Percentiles rank a stretch among this genome's conserved stretches.
These are phyloP conservation scores for Xylaria hypoxylon DNA, from an alignment of 2,329 filamentous ascomycete species.

Conservation along the genomic window DNA sequence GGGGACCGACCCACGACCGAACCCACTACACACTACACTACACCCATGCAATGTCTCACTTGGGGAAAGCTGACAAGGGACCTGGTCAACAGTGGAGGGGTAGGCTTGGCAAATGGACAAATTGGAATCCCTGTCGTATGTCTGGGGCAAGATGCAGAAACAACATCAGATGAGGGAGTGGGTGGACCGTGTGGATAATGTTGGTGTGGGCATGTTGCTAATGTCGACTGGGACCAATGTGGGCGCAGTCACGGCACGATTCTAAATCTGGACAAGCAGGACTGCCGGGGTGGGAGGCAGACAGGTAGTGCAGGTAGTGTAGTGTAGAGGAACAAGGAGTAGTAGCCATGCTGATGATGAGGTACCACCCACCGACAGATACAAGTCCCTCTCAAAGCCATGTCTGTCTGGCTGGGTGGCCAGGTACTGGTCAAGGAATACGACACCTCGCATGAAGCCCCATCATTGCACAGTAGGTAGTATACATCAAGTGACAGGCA, in stretches of 20 bases:
- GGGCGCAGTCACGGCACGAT: constrained; percentile 51
- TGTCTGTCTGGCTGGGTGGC: constrained; percentile 18
- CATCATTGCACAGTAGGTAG: constrained; percentile 26
- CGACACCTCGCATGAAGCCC: constrained; percentile 49
- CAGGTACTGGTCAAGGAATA: constrained; percentile 36
- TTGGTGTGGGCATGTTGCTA: constrained; percentile 38
- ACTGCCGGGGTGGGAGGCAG: constrained; percentile 20
- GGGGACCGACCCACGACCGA: constrained; percentile 48
- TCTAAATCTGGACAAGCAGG: constrained; percentile 50
- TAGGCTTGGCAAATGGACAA: constrained; percentile 41
- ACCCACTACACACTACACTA: constrained; percentile 48
- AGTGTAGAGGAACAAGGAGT: constrained; percentile 13
- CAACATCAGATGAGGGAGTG: constrained; percentile 56
- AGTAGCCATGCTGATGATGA: constrained; percentile 34
- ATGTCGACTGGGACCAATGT: constrained; percentile 39
- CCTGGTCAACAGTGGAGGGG: constrained; percentile 49
- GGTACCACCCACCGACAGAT: constrained; percentile 41
- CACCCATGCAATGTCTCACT: constrained; percentile 63
- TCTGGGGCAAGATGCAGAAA: constrained; percentile 58
- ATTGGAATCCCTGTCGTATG: constrained; percentile 52
- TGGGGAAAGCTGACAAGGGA: constrained; percentile 58
- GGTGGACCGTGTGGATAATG: constrained; percentile 41
- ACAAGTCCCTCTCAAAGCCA: constrained; percentile 22
- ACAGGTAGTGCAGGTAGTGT: no score
- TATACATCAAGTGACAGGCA: constrained; percentile 16